Percentiles rank a stretch among this genome's conserved stretches.
Evolutionary conservation across 2,329 filamentous ascomycete species (phyloP).

Genomic region (Penicillium sp.): DNA sequence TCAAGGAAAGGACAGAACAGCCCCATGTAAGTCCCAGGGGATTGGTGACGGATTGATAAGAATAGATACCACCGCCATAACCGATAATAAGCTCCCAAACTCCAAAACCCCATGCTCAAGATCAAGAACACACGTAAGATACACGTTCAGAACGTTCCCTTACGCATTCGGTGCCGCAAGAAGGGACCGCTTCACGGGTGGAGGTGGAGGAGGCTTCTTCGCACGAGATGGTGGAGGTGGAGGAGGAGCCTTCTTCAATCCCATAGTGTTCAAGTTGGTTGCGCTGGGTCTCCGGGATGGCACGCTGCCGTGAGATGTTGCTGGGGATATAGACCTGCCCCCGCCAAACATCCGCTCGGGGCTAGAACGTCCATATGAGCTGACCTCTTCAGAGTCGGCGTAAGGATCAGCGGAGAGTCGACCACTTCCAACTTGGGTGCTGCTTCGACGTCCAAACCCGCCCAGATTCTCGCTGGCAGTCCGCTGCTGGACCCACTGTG

Average conservation of each 20-base stretch:
- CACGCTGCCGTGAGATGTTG: conserved; percentile 53
- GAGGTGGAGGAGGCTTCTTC: conserved; percentile 66
- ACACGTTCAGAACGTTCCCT: conserved; percentile 12
- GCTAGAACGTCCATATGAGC: conserved; percentile 49
- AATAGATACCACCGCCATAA: conserved; percentile 1
- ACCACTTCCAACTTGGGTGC: conserved; percentile 49
- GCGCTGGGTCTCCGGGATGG: conserved; percentile 55
- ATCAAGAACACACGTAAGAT: not conserved
- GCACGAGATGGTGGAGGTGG: conserved; percentile 62
- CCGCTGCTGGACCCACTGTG: conserved; percentile 49
- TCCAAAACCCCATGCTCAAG: conserved; percentile 16
- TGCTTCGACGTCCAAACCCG: conserved; percentile 44
- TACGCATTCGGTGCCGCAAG: conserved; percentile 30
- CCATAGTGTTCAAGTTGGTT: conserved; percentile 38
- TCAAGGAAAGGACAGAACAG: conserved; percentile 4
- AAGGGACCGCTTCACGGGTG: conserved; percentile 60
- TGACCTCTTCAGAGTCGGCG: conserved; percentile 52
- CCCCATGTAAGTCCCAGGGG: not conserved
- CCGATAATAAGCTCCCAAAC: conserved; percentile 6
- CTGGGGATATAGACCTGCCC: conserved; percentile 54
- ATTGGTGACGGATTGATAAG: conserved; percentile 3
- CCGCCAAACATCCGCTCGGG: conserved; percentile 51
- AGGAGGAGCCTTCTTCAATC: conserved; percentile 57
- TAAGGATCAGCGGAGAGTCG: conserved; percentile 48
- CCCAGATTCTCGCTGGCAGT: conserved; percentile 56